A percentile compares a stretch with the other conserved stretches of the same genome.
Evolutionary conservation across 2,329 filamentous ascomycete species (phyloP).

Genomic region (Fusarium lyarnte): DNA sequence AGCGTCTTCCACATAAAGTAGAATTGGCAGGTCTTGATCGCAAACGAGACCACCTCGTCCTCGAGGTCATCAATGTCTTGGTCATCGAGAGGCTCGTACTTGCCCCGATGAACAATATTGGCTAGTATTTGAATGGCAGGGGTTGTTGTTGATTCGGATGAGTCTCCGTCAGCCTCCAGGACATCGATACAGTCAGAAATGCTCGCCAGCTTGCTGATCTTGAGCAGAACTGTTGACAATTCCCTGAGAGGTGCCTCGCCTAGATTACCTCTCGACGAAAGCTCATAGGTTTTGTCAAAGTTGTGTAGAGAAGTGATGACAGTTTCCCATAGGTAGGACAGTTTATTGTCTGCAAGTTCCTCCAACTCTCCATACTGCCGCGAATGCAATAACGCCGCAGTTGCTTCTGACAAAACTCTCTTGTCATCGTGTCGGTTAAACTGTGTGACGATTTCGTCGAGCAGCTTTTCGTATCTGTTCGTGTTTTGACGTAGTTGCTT

Average conservation of each 20-base stretch:
- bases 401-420: slow-evolving; percentile 84
- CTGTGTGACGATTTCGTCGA: slow-evolving; percentile 93
- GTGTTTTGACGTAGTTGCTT: slow-evolving; percentile 89
- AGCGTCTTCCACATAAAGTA: slow-evolving; percentile 96
- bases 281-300: slow-evolving; percentile 75
- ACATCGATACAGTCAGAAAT: slow-evolving; percentile 81
- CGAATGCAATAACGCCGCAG: slow-evolving; percentile 83
- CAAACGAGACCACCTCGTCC: slow-evolving; percentile 78
- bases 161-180: slow-evolving; percentile 70
- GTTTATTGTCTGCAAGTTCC: slow-evolving; percentile 82
- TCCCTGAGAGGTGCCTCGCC: slow-evolving; percentile 71
- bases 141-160: slow-evolving; percentile 56
- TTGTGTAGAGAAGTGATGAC: slow-evolving; percentile 77
- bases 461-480: slow-evolving; percentile 78
- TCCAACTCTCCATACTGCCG: slow-evolving; percentile 88
- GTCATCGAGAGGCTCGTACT: slow-evolving; percentile 73
- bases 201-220: slow-evolving; percentile 82
- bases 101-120: slow-evolving; percentile 77
- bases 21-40: slow-evolving; percentile 80
- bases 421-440: slow-evolving; percentile 93
- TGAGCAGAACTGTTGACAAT: slow-evolving; percentile 77
- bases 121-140: slow-evolving; percentile 75
- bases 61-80: slow-evolving; percentile 80
- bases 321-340: slow-evolving; percentile 88
- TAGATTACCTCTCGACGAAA: slow-evolving; percentile 77